Conservation (phyloP, 225 moss, liverwort and hornwort species). For the Bryoerythrophyllum caledonicum region DNA sequence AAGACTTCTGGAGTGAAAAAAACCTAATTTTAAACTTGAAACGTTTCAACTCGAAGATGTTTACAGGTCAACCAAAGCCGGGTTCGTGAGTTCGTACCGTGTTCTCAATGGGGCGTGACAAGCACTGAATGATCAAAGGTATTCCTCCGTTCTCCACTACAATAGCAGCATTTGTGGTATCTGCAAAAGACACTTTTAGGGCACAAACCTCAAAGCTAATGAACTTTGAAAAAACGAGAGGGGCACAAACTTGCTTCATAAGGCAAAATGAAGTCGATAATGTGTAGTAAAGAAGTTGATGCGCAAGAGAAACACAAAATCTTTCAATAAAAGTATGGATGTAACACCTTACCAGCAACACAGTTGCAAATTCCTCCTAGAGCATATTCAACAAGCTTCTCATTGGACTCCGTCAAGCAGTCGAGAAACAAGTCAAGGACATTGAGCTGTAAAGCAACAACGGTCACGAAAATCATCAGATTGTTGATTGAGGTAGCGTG, state of each 20-base stretch:
- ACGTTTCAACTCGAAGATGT: background rate
- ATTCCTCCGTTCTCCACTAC: slow-evolving; percentile 79
- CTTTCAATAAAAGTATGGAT: background rate
- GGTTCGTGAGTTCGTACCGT: slow-evolving; percentile 47
- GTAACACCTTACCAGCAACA: slow-evolving; percentile 51
- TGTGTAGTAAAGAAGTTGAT: background rate
- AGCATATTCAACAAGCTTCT: slow-evolving; percentile 86
- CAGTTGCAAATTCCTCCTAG: slow-evolving; percentile 87
- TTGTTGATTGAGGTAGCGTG: background rate
- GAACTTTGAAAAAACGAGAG: background rate
- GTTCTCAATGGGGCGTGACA: slow-evolving; percentile 83
- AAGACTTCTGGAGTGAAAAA: slow-evolving; percentile 8
- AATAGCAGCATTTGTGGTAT: slow-evolving; percentile 64
- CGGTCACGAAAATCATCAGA: slow-evolving; percentile 1
- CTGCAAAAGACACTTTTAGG: slow-evolving; percentile 33
- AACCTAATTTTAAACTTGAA: background rate
- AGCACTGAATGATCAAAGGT: slow-evolving; percentile 70
- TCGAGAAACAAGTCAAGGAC: slow-evolving; percentile 89
- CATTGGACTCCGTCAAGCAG: slow-evolving; percentile 86
- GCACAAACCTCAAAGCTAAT: slow-evolving; percentile 5
- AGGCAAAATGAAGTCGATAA: background rate
- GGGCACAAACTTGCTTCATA: background rate
- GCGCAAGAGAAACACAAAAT: background rate
- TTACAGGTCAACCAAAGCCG: background rate
- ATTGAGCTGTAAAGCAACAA: slow-evolving; percentile 60